These are phyloP conservation scores for Scenedesmus sp. DNA, from an alignment of 163 green algal species.

Conservation along the genomic window DNA sequence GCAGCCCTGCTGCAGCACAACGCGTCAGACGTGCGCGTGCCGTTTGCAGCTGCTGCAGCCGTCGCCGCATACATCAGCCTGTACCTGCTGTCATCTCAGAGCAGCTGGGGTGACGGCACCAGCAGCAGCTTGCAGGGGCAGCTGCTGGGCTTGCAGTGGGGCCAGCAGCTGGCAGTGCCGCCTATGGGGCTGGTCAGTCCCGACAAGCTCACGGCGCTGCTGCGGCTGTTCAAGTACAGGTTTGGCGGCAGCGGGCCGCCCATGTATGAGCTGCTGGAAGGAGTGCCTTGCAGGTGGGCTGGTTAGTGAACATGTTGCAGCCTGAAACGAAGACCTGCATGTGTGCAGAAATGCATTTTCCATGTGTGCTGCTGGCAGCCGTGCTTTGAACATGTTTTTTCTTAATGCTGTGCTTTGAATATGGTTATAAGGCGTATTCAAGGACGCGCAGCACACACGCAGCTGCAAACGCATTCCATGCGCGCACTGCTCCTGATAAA, in stretches of 20 bases:
- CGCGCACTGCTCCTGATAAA: not conserved
- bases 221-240: constrained; percentile 66
- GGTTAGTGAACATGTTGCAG: not conserved
- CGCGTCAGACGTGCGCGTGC: constrained; percentile 52
- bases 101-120: not conserved
- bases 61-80: constrained; percentile 55
- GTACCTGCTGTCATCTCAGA: constrained; percentile 32
- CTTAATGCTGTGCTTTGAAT: too few species aligned
- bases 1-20: constrained; percentile 54
- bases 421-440: too few species aligned
- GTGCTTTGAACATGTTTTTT: too few species aligned
- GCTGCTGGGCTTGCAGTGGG: constrained; percentile 1
- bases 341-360: not conserved
- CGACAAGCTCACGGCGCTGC: constrained; percentile 57
- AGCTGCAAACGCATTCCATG: too few species aligned
- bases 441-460: too few species aligned
- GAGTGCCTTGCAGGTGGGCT: constrained; percentile 53
- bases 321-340: not conserved
- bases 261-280: constrained; percentile 58
- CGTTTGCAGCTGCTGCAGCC: constrained; percentile 58
- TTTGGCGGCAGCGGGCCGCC: constrained; percentile 22
- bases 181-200: constrained; percentile 61
- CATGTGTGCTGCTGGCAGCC: too few species aligned
- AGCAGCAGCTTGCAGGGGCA: constrained; percentile 1
- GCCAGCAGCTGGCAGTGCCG: constrained; percentile 22